Base-by-base conservation (phyloP, 257 asterid genomes). In the Avicennia marina region DNA sequence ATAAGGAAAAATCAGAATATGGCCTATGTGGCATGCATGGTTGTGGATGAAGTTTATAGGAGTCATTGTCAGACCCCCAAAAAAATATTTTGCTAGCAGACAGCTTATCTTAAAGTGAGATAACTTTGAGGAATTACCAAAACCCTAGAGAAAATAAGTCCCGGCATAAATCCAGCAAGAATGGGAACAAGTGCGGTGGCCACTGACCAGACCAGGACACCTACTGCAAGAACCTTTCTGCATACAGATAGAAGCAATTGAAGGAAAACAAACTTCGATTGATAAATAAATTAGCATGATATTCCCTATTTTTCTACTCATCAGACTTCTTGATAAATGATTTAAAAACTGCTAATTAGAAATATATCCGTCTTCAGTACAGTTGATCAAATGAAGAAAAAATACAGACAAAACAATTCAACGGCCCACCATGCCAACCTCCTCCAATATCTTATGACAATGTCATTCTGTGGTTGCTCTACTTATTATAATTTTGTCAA, bases 221-320 rank as follows among this genome's bases (percentile, higher is more conserved):
- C 98, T 45, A 83, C 58, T 72, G 80, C 62, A 62, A 91, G 97
- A 76, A 91, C 90, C 73, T 65, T 89, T 68, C 98, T 91, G 96
- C 83, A 73, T 12, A 65, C 49, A 60, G 16, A 16, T 25, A 3
- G 10, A 36, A 36, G 2, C 10, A 36, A 3, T 36, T 5, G 41
- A 29, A 4, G 34, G 34, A 29, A 4, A 36, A 36, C 10, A 12
- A 36, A 4, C 13, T 36, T 11, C 41, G 34, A 29, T 0, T 29
- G 34, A 29, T 8, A 29, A 8, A 29, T n/a, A 29, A 4, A 29
- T 29, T 29, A 29, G 34, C 41, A 7, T 36, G 41, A 5, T 36
- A 5, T 12, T 36, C 0, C n/a, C 51, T 26, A n/a, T n/a, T n/a
- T n/a, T n/a, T n/a, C n/a, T n/a, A n/a, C n/a, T n/a, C n/a, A n/a